A percentile compares a stretch with the other conserved stretches of the same genome.
Conservation (phyloP, 2,329 filamentous ascomycete species). For the Venturia asperata region DNA sequence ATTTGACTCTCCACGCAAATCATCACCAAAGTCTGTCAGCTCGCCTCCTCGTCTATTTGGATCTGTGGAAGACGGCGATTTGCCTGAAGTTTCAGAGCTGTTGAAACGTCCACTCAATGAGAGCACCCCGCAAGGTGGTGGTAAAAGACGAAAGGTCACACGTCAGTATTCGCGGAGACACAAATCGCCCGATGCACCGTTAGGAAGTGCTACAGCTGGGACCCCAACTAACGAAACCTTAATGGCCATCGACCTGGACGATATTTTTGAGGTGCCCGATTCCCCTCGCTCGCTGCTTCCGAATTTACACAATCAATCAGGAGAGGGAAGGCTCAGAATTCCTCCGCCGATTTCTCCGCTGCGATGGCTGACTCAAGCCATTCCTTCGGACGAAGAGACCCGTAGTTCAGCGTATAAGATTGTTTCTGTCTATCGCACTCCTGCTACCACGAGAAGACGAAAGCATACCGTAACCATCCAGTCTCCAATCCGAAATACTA, state of each 20-base stretch:
- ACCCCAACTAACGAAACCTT: constrained; percentile 12
- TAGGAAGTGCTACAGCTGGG: background rate
- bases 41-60: constrained; percentile 23
- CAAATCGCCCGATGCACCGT: background rate
- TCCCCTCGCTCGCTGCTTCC: constrained; percentile 28
- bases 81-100: constrained; percentile 27
- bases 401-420: background rate
- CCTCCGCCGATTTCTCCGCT: constrained; percentile 6
- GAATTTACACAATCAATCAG: background rate
- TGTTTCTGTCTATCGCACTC: background rate
- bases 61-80: constrained; percentile 27
- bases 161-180: constrained; percentile 11
- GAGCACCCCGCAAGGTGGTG: constrained; percentile 22
- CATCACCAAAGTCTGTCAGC: constrained; percentile 12
- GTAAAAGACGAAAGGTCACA: constrained; percentile 23
- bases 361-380: background rate
- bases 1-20: background rate
- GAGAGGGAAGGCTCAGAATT: background rate
- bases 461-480: background rate
- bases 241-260: constrained; percentile 18
- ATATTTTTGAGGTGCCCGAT: constrained; percentile 35
- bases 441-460: background rate
- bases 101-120: constrained; percentile 21
- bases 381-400: background rate
- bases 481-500: background rate